These are phyloP conservation scores for Ceratobasidium sp. DNA, from an alignment of 1,284 basidiomycete species.

Conservation along the genomic window DNA sequence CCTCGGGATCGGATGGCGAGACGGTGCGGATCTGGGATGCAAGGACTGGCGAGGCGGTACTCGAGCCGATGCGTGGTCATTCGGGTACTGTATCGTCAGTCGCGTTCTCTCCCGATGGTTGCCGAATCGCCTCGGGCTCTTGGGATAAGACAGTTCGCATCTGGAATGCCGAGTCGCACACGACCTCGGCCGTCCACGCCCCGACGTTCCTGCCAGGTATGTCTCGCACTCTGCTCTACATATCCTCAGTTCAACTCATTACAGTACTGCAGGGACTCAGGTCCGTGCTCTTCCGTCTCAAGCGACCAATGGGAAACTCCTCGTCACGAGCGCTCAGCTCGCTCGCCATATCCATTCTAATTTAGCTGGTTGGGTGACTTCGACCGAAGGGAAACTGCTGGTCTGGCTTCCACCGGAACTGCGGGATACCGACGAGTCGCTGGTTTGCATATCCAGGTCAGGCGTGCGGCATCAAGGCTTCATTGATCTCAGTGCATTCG, in stretches of 20 bases:
- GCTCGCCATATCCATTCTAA: no score
- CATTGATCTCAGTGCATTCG: background rate
- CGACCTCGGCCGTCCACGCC: no score
- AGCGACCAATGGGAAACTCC: no score
- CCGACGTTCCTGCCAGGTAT: no score
- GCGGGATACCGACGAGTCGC: background rate
- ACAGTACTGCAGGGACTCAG: no score
- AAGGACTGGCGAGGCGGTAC: background rate
- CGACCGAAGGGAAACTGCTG: background rate
- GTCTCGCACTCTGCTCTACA: no score
- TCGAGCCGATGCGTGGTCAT: background rate
- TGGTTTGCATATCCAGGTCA: background rate
- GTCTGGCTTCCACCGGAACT: background rate
- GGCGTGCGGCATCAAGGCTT: background rate
- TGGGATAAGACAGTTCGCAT: no score
- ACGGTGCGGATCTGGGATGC: constrained; percentile 89
- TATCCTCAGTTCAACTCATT: no score
- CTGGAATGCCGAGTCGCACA: no score
- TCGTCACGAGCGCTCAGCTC: background rate
- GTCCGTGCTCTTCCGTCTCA: no score
- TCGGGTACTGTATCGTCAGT: background rate
- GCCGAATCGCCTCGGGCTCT: background rate
- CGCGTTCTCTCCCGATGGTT: background rate
- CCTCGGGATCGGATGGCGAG: constrained; percentile 88
- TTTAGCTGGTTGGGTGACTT: background rate